Percentiles rank a stretch among this genome's conserved stretches.
Conservation (phyloP, 495 filamentous ascomycete genomes). For the Tuber brumale region DNA sequence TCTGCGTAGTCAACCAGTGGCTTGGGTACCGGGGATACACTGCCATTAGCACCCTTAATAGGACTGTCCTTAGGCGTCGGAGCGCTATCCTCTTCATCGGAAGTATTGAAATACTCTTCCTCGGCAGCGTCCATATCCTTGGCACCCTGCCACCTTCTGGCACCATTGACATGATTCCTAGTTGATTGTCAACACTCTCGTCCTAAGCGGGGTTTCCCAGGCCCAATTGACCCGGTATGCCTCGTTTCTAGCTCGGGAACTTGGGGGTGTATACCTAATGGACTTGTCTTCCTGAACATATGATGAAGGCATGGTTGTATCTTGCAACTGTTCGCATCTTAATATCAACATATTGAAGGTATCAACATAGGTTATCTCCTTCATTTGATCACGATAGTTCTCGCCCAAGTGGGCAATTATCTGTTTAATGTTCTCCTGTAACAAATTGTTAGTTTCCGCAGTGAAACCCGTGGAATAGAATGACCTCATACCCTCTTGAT, state of each 20-base stretch:
- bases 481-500: conserved; percentile 54
- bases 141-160: conserved; percentile 62
- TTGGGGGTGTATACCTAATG: background rate
- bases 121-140: conserved; percentile 80
- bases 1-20: conserved; percentile 87
- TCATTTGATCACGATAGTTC: conserved; percentile 75
- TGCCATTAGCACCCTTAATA: conserved; percentile 42
- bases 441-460: conserved; percentile 10
- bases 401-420: conserved; percentile 80
- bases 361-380: conserved; percentile 74
- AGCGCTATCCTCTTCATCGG: conserved; percentile 54
- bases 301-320: conserved; percentile 43
- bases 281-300: conserved; percentile 48
- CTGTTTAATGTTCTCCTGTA: conserved; percentile 67
- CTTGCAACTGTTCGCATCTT: conserved; percentile 63
- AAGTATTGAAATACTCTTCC: conserved; percentile 90
- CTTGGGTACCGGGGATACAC: conserved; percentile 51
- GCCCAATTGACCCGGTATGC: background rate
- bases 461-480: conserved; percentile 3
- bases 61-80: conserved; percentile 29
- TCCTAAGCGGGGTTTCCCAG: background rate
- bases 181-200: conserved; percentile 1
- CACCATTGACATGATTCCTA: conserved; percentile 57
- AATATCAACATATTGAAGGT: conserved; percentile 70
- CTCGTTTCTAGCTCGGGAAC: background rate